Evolutionary conservation across 2,329 filamentous ascomycete genomes (phyloP).

Genomic region (Epichloe gansuensis): DNA sequence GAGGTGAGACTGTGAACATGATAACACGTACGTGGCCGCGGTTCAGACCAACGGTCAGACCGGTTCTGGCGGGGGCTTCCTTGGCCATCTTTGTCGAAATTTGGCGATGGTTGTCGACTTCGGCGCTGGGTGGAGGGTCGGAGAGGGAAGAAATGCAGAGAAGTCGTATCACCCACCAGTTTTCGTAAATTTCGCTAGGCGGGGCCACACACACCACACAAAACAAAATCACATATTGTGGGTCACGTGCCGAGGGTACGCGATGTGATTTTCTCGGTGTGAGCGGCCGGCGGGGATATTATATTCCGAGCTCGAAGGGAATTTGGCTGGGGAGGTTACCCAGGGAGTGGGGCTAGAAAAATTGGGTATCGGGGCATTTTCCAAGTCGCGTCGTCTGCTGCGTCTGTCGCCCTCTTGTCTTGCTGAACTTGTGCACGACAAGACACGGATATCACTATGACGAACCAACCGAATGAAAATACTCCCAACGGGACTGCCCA

Average conservation of each 20-base stretch:
- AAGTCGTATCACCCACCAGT: neutral
- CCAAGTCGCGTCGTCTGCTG: slow-evolving; percentile 3
- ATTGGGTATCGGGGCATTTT: neutral
- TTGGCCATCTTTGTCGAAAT: slow-evolving; percentile 40
- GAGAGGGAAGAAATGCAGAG: slow-evolving; percentile 9
- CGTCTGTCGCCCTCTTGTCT: neutral
- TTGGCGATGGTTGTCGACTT: slow-evolving; percentile 18
- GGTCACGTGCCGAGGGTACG: slow-evolving; percentile 17
- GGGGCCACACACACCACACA: slow-evolving; percentile 3
- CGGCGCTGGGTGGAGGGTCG: slow-evolving; percentile 16
- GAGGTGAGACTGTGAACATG: slow-evolving; percentile 49
- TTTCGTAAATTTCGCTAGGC: slow-evolving; percentile 13
- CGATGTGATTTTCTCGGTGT: neutral
- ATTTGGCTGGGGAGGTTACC: neutral
- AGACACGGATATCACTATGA: neutral
- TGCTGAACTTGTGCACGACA: neutral
- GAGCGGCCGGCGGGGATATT: neutral
- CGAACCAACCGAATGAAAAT: slow-evolving; percentile 1
- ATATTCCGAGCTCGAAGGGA: neutral
- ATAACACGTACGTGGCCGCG: slow-evolving; percentile 46
- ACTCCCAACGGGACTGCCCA: neutral
- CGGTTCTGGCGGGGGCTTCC: slow-evolving; percentile 43
- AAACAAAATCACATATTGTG: slow-evolving; percentile 10
- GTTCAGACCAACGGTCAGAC: slow-evolving; percentile 50
- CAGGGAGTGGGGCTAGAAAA: neutral